Conservation (phyloP, 805 yeast species). For the Kodamaea jinghongensis region DNA sequence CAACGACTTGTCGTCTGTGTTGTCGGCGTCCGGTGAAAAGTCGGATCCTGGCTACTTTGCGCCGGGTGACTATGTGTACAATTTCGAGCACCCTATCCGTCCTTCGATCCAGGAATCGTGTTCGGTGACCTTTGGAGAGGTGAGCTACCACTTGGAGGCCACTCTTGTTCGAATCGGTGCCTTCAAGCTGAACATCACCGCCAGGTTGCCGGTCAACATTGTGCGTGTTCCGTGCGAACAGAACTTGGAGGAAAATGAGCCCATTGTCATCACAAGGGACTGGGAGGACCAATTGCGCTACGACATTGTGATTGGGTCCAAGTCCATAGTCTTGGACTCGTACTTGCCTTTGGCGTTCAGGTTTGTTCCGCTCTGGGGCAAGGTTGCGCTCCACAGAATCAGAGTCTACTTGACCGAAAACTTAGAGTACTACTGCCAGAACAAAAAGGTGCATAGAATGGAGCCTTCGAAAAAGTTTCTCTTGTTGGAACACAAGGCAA, state of each 20-base stretch:
- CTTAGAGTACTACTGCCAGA: conserved; percentile 82
- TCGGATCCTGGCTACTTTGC: conserved; percentile 45
- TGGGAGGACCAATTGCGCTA: conserved; percentile 94
- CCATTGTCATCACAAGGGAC: conserved; percentile 82
- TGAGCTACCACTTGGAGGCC: conserved; percentile 67
- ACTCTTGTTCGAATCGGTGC: conserved; percentile 75
- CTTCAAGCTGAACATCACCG: conserved; percentile 73
- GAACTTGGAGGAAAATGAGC: conserved; percentile 86
- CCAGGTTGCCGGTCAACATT: conserved; percentile 59
- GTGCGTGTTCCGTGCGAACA: conserved; percentile 76
- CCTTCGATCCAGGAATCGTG: conserved; percentile 80
- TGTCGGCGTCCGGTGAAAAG: not conserved
- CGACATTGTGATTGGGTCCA: conserved; percentile 88
- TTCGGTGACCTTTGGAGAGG: conserved; percentile 77
- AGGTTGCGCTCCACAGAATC: conserved; percentile 81
- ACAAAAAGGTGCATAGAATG: conserved; percentile 84
- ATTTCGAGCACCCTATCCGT: conserved; percentile 86
- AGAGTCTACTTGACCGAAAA: conserved; percentile 86
- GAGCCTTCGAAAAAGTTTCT: conserved; percentile 85
- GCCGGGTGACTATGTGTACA: conserved; percentile 90
- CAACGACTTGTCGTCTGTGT: conserved; percentile 12
- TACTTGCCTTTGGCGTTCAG: conserved; percentile 80
- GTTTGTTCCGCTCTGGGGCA: conserved; percentile 77
- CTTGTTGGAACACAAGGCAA: conserved; percentile 75
- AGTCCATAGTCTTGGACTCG: conserved; percentile 80